These are phyloP conservation scores for Zarea fungicola DNA, from an alignment of 2,329 filamentous ascomycete genomes.

Conservation along the genomic window DNA sequence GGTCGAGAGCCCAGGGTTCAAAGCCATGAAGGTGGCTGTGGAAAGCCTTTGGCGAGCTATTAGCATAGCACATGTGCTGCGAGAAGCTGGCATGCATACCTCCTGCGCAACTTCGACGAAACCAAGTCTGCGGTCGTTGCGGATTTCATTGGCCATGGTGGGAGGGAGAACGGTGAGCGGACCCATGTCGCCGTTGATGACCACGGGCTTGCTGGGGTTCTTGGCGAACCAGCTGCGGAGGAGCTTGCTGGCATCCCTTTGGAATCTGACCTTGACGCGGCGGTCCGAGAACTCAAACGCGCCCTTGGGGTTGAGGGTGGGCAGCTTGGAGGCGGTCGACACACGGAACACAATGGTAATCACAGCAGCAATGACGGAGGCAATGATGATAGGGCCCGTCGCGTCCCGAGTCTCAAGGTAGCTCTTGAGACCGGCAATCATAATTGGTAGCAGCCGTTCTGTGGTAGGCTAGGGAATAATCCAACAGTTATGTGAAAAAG, in stretches of 20 bases:
- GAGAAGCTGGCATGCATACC: background rate
- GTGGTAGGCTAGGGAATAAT: background rate
- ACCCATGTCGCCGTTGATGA: slow-evolving; percentile 16
- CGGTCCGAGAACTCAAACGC: slow-evolving; percentile 1
- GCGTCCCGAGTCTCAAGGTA: slow-evolving; percentile 9
- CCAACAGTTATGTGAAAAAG: background rate
- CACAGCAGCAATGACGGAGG: slow-evolving; percentile 9
- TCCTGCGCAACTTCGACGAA: slow-evolving; percentile 13
- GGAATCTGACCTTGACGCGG: slow-evolving; percentile 1
- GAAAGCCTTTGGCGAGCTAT: slow-evolving; percentile 3
- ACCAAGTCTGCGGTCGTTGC: slow-evolving; percentile 18
- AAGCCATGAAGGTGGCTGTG: slow-evolving; percentile 17
- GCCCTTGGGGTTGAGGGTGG: slow-evolving; percentile 12
- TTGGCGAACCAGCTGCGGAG: slow-evolving; percentile 10
- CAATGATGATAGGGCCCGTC: slow-evolving; percentile 9
- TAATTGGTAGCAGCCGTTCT: background rate
- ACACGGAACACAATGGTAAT: slow-evolving; percentile 4
- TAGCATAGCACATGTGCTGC: background rate
- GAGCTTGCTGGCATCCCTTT: background rate
- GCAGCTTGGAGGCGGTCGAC: slow-evolving; percentile 1
- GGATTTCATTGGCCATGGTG: slow-evolving; percentile 18
- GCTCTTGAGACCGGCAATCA: slow-evolving; percentile 3
- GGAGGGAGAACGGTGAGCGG: slow-evolving; percentile 17
- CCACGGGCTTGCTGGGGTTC: slow-evolving; percentile 11
- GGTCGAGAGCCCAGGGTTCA: slow-evolving; percentile 9